Base-by-base conservation (phyloP, 2,329 filamentous ascomycete species). In the Endothia cerciana region DNA sequence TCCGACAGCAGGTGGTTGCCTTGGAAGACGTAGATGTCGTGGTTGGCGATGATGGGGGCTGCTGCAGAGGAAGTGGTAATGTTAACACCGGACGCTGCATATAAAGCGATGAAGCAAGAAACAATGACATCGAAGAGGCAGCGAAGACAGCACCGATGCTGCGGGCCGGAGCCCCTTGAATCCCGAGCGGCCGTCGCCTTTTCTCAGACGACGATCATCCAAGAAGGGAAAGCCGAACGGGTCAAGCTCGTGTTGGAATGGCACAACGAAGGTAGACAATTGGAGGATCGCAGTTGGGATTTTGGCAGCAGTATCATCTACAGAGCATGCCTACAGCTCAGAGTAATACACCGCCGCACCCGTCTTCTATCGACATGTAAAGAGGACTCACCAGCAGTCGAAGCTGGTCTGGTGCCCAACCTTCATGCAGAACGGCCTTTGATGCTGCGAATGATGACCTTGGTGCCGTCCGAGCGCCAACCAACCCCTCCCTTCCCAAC, bases 381-480 rank as follows among this genome's bases (percentile, higher is more conserved):
- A 30, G 13, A 19, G 25, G 22, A 51, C 47, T 51, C 25, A 51
- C 47, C 47, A 51, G 25, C 22, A 30, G 47, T 13, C 47, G 25
- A 36, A 22, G 28, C 19, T 36, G 5, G 28, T 13, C 17, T 4
- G 3, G n/a, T 17, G 28, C 28, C 41, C 28, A 10, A 10, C 33
- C 28, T 33, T 60, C 36, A 62, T 64, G 63, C 67, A 22, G 69
- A 80, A 71, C 77, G 77, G 57, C 76, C 78, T 73, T 79, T 82
- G 22, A 83, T 77, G 73, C 79, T 85, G 63, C 91, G 86, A 74
- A 98, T 94, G n/a, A 93, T 82, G 40, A 97, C 89, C 72, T 81
- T 90, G 53, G 85, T 83, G 4, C 86, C 89, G 49, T 92, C 89
- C 72, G 92, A 80, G 73, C 93, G 87, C 95, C 95, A 99, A 0